Percentiles rank a stretch among this genome's conserved stretches.
phyloP scores from a whole-genome alignment of 2,329 filamentous ascomycete species.

The Exutisphaerella laricina region DNA sequence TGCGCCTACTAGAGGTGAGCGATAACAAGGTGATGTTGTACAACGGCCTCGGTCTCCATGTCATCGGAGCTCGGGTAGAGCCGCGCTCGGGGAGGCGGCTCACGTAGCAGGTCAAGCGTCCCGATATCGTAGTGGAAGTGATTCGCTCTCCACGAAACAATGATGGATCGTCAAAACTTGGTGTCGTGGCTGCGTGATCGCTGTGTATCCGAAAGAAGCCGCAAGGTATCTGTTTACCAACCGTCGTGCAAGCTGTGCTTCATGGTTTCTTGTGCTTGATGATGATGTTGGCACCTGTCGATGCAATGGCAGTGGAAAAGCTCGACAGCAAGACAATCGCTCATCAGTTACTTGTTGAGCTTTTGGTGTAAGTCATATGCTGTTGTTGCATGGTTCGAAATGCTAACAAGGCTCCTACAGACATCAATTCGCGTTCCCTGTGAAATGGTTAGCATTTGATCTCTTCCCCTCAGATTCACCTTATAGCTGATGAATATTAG shows the following conservation, averaged over 20 bases:
- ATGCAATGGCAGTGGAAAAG: neutral
- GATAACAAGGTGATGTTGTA: neutral
- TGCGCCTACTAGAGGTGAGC: neutral
- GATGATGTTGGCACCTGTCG: neutral
- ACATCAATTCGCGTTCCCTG: constrained; percentile 98
- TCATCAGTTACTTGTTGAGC: constrained; percentile 96
- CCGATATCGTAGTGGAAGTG: neutral
- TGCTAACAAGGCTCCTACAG: no score
- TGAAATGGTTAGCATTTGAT: no score
- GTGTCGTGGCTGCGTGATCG: neutral
- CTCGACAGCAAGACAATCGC: constrained; percentile 85
- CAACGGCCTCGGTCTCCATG: neutral
- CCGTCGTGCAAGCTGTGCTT: no score
- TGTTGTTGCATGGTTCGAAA: no score
- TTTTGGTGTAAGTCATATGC: no score
- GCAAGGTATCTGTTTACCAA: no score
- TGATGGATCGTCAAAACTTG: neutral
- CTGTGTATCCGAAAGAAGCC: no score
- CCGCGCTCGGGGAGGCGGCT: neutral
- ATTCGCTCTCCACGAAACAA: constrained; percentile 1
- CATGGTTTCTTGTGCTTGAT: neutral
- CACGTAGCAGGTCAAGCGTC: neutral
- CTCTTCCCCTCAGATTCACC: no score
- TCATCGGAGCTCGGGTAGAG: neutral
- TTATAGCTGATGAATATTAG: no score